Conservation (phyloP, 148 eudicot species). For the Talinum fruticosum region DNA sequence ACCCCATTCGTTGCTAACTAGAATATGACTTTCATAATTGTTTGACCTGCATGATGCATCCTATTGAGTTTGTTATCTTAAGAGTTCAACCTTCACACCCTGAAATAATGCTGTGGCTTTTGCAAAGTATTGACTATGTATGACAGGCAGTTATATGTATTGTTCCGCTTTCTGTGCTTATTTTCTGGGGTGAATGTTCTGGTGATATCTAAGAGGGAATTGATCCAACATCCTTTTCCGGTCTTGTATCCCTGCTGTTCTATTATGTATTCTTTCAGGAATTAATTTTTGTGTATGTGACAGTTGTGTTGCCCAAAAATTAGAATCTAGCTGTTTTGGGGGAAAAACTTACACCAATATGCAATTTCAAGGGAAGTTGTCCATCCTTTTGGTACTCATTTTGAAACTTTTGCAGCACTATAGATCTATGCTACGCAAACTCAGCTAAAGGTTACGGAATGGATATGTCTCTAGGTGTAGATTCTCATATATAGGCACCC, state of each 20-base stretch:
- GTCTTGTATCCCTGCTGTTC: not conserved
- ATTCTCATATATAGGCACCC: too few relatives aligned
- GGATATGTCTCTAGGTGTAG: not conserved
- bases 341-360: not conserved
- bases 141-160: too few relatives aligned
- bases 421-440: not conserved
- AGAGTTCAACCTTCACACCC: not conserved
- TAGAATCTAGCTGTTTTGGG: not conserved
- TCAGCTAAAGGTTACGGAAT: not conserved
- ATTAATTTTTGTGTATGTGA: not conserved
- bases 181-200: not conserved
- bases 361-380: not conserved
- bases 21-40: not conserved
- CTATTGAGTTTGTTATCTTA: not conserved
- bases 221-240: not conserved
- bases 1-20: not conserved
- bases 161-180: not conserved
- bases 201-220: not conserved
- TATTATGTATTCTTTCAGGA: not conserved
- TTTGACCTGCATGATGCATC: not conserved
- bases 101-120: not conserved
- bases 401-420: not conserved
- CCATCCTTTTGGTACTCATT: not conserved
- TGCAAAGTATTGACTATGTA: not conserved
- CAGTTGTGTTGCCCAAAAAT: not conserved